These are phyloP conservation scores for Blastobotrys peoriensis DNA, from an alignment of 805 yeast genomes.

Conservation along the genomic window DNA sequence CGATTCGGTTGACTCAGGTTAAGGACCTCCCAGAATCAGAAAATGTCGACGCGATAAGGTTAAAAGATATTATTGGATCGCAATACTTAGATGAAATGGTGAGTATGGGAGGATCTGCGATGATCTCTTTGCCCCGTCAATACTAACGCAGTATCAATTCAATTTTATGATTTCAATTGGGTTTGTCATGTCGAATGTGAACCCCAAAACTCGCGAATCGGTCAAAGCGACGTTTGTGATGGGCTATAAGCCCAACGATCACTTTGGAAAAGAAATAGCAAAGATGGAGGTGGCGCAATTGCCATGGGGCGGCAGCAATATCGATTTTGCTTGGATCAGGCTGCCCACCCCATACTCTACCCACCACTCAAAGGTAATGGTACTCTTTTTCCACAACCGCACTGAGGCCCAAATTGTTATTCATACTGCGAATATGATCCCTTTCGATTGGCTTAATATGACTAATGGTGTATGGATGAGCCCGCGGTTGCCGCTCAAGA, in stretches of 20 bases:
- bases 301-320: slow-evolving; percentile 11
- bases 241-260: slow-evolving; percentile 17
- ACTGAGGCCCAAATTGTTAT: slow-evolving; percentile 22
- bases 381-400: slow-evolving; percentile 17
- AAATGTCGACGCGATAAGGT: slow-evolving; percentile 17
- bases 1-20: slow-evolving; percentile 16
- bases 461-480: slow-evolving; percentile 30
- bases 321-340: slow-evolving; percentile 17
- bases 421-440: slow-evolving; percentile 30
- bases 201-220: slow-evolving; percentile 8
- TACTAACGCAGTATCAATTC: slow-evolving; percentile 23
- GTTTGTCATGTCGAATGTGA: slow-evolving; percentile 22
- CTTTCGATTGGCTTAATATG: slow-evolving; percentile 29
- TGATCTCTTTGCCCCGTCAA: slow-evolving; percentile 17
- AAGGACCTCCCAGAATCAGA: slow-evolving; percentile 14
- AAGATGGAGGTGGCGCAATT: background rate
- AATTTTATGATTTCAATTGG: slow-evolving; percentile 25
- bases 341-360: slow-evolving; percentile 23
- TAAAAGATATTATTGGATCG: slow-evolving; percentile 22
- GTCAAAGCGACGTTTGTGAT: slow-evolving; percentile 20
- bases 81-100: slow-evolving; percentile 19
- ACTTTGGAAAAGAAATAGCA: slow-evolving; percentile 1
- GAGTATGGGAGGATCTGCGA: background rate
- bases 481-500: slow-evolving; percentile 16
- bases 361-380: slow-evolving; percentile 32